phyloP scores from a whole-genome alignment of 2,329 filamentous ascomycete genomes.

The Canariomyces notabilis region DNA sequence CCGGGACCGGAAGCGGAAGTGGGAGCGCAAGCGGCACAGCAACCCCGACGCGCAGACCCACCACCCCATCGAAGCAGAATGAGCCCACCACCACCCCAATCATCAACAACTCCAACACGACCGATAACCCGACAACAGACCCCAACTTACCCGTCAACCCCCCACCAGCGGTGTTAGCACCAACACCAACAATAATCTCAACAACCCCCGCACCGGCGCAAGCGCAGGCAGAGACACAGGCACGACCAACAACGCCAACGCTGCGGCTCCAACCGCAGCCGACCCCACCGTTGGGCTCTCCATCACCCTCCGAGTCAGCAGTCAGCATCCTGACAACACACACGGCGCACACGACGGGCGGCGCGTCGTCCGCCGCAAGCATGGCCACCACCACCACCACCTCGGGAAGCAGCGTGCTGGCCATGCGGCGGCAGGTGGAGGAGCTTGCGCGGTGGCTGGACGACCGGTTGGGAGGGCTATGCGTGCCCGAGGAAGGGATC shows the following conservation, averaged over 20 bases:
- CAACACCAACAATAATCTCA: too few species aligned
- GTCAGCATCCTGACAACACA: conserved; percentile 41
- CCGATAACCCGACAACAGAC: too few species aligned
- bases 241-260: neutral
- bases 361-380: neutral
- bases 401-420: conserved; percentile 42
- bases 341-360: conserved; percentile 31
- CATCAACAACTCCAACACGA: too few species aligned
- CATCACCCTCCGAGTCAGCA: conserved; percentile 38
- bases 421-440: conserved; percentile 52
- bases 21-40: conserved; percentile 4
- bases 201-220: too few species aligned
- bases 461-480: conserved; percentile 50
- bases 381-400: conserved; percentile 2
- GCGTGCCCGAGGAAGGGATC: conserved; percentile 49
- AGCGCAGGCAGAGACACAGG: too few species aligned
- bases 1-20: conserved; percentile 1
- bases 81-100: too few species aligned
- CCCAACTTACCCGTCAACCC: too few species aligned
- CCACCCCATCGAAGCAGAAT: too few species aligned
- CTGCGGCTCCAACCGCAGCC: neutral
- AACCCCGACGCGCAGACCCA: neutral
- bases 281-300: conserved; percentile 27
- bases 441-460: conserved; percentile 57
- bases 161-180: too few species aligned